These are phyloP conservation scores for Agaricus sinodeliciosus DNA, from an alignment of 768 basidiomycete genomes.

Conservation along the genomic window DNA sequence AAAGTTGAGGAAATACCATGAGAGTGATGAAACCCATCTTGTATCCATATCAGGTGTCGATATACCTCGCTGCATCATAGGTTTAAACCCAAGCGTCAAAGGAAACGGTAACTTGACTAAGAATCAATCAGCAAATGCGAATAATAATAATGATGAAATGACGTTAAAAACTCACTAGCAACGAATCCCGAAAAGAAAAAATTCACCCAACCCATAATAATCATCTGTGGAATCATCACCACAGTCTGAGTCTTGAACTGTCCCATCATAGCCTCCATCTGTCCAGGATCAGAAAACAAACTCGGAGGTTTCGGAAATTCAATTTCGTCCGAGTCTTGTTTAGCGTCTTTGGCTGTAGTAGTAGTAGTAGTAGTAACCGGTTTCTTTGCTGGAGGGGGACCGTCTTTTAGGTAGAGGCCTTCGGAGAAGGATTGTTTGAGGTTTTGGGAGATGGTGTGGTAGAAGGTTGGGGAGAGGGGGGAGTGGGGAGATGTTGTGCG, in stretches of 20 bases:
- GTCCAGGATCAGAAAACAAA: constrained; percentile 81
- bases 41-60: constrained; percentile 97
- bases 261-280: constrained; percentile 98
- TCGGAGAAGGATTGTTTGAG: constrained; percentile 64
- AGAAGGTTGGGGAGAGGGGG: constrained; percentile 72
- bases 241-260: constrained; percentile 99
- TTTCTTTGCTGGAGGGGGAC: constrained; percentile 38
- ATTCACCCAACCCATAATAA: constrained; percentile 99
- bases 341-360: constrained; percentile 31
- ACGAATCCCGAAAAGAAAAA: constrained; percentile 99
- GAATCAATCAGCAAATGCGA: no score
- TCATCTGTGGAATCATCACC: constrained; percentile 98
- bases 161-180: constrained; percentile 78
- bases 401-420: constrained; percentile 85
- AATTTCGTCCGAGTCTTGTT: constrained; percentile 22
- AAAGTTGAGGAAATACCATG: constrained; percentile 99
- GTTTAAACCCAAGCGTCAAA: constrained; percentile 93
- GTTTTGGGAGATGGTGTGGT: constrained; percentile 71
- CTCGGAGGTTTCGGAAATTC: constrained; percentile 50
- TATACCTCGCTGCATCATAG: constrained; percentile 94
- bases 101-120: constrained; percentile 96
- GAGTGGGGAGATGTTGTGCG: constrained; percentile 77
- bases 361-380: not conserved
- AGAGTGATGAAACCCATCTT: constrained; percentile 96
- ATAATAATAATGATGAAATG: no score